Base-by-base conservation (phyloP, 1,284 basidiomycete genomes). In the Cryptococcus jaspeensis region DNA sequence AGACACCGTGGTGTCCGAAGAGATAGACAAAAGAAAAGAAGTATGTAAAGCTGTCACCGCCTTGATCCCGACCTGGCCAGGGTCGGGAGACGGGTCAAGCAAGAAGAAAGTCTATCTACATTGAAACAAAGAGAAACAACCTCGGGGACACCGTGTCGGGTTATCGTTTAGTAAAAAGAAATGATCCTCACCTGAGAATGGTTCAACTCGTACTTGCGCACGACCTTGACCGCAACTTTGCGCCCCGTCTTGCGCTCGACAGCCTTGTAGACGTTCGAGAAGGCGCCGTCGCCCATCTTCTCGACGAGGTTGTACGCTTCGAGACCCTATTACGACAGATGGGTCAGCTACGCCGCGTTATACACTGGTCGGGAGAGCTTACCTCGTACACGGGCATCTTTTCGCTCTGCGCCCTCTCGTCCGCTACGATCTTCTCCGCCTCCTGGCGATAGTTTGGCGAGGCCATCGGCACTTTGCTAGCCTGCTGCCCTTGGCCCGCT, bases 271-370 rank as follows among this genome's bases (percentile, higher is more conserved):
- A 99, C 96, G 72, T 97, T 92, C 12, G 95, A 98, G 77, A 99
- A 99, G 39, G 96, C 96, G 62, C 96, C 96, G 69, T 96, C 92
- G 81, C 92, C 93, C 92, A 95, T 96, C 83, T 95, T 95, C 63
- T 90, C 87, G 18, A 92, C 62, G 20, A 96, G 82, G 59, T 82
- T 83, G 78, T 85, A 95, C 58, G 85, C 85, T 75, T 95, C 92
- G 50, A 95, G 83, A 20, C 91, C 92, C 72, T 76, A 50, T n/a
- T n/a, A n/a, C n/a, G n/a, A 4, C 41, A n/a, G 25, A n/a, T 12
- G 40, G 15, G 42, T 59, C 20, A 61, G 57, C 44, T 44, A 42
- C 36, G 36, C 38, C 46, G 50, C 57, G 52, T 37, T 53, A 13
- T 22, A 23, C 25, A 23, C 38, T 3, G 35, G 35, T 32, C 15